Evolutionary conservation across 1,139 yeast species (phyloP).

Genomic region (Wickerhamiella infanticola): DNA sequence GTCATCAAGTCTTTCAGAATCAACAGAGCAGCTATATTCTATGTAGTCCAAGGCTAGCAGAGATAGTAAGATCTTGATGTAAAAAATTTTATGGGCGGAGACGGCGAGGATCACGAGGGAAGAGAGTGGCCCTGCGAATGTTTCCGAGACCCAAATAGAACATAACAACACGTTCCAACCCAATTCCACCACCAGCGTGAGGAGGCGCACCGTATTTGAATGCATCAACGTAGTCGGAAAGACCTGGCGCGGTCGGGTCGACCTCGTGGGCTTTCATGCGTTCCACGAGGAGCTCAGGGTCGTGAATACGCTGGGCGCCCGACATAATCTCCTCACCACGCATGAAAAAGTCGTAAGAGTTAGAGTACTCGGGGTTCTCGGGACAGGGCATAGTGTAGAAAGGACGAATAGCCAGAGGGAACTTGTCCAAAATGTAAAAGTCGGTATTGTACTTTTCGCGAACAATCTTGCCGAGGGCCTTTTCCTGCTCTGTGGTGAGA

Average conservation of each 20-base stretch:
- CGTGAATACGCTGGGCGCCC: conserved; percentile 99
- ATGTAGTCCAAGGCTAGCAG: too few relatives aligned
- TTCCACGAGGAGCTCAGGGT: conserved; percentile 61
- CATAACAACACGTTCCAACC: conserved; percentile 96
- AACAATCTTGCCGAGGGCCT: conserved; percentile 76
- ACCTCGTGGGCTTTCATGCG: conserved; percentile 76
- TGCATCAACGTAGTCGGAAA: conserved; percentile 81
- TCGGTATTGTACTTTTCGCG: conserved; percentile 93
- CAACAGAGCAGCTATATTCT: too few relatives aligned
- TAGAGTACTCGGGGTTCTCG: conserved; percentile 77
- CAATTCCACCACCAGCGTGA: conserved; percentile 99
- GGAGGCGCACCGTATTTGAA: conserved; percentile 88
- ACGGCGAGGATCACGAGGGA: conserved; percentile 98
- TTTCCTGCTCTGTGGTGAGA: conserved; percentile 86
- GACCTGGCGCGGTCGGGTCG: conserved; percentile 65
- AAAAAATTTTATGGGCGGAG: conserved; percentile 48
- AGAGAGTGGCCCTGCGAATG: conserved; percentile 90
- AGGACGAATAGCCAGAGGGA: conserved; percentile 93
- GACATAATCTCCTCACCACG: conserved; percentile 98
- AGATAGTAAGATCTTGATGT: neutral
- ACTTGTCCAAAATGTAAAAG: conserved; percentile 92
- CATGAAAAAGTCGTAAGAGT: conserved; percentile 92
- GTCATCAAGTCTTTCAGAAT: too few relatives aligned
- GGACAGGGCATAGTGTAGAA: conserved; percentile 99
- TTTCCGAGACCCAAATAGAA: conserved; percentile 91